Percentiles rank a stretch among this genome's conserved stretches.
phyloP scores from a whole-genome alignment of 2,329 filamentous ascomycete species.

The Aspergillus clavatus region DNA sequence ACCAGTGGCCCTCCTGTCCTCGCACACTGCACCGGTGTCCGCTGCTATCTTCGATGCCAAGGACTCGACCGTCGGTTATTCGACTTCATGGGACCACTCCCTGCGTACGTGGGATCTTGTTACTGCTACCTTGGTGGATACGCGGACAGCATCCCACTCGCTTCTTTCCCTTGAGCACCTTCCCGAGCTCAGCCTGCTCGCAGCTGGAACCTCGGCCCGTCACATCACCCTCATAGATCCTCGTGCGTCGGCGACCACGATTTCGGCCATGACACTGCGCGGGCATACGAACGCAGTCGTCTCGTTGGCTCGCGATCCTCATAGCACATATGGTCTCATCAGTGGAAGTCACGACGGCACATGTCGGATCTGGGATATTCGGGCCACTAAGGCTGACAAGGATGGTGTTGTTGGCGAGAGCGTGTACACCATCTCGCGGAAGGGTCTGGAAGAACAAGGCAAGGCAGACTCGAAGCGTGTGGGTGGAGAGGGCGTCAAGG shows the following conservation, averaged over 20 bases:
- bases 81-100: constrained; percentile 83
- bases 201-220: constrained; percentile 74
- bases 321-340: constrained; percentile 75
- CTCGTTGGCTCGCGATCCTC: constrained; percentile 54
- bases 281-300: constrained; percentile 76
- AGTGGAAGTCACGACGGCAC: constrained; percentile 91
- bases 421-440: constrained; percentile 71
- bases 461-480: constrained; percentile 55
- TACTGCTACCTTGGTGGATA: constrained; percentile 72
- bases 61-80: constrained; percentile 86
- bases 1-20: constrained; percentile 66
- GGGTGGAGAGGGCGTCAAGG: constrained; percentile 80
- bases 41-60: constrained; percentile 78
- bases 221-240: constrained; percentile 94
- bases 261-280: constrained; percentile 82
- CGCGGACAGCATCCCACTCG: constrained; percentile 75
- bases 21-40: constrained; percentile 70
- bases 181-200: constrained; percentile 58
- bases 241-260: constrained; percentile 67
- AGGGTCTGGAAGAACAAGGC: constrained; percentile 62
- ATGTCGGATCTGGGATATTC: constrained; percentile 88
- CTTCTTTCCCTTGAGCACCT: constrained; percentile 75
- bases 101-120: constrained; percentile 87
- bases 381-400: constrained; percentile 58
- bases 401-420: constrained; percentile 62